A percentile compares a stretch with the other conserved stretches of the same genome.
Evolutionary conservation across 2,329 filamentous ascomycete genomes (phyloP).

Genomic region (Mollisiaceae sp.): DNA sequence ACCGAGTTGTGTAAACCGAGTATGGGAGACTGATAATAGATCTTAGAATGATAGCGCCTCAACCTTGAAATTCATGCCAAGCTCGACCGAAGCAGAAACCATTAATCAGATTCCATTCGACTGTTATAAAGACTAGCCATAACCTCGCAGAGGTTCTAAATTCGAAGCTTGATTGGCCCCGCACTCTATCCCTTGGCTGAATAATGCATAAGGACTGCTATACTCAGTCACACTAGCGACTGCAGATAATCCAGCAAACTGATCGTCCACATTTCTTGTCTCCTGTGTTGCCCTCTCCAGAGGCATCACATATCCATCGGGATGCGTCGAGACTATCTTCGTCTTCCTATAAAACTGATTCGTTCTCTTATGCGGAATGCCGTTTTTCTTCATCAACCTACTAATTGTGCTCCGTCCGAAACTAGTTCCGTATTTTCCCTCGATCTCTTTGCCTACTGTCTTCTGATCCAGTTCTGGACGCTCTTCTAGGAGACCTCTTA

Average conservation of each 20-base stretch:
- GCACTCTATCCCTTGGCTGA: neutral
- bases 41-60: no score
- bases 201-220: neutral
- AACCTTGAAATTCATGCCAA: no score
- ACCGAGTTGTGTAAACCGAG: no score
- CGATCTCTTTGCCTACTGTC: conserved; percentile 12
- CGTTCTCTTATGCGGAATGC: conserved; percentile 28
- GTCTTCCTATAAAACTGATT: conserved; percentile 24
- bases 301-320: conserved; percentile 19
- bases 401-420: conserved; percentile 22
- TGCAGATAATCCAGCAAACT: neutral
- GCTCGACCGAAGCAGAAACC: no score
- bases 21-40: no score
- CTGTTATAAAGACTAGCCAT: neutral
- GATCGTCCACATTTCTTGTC: neutral
- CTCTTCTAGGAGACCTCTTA: conserved; percentile 18
- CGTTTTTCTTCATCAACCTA: conserved; percentile 26
- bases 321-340: conserved; percentile 17
- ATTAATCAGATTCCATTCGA: neutral
- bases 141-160: neutral
- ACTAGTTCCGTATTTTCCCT: conserved; percentile 11
- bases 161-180: neutral
- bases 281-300: neutral
- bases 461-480: conserved; percentile 27
- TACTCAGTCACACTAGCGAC: neutral